Conservation (phyloP, 257 asterid genomes). For the Petunia secreta region DNA sequence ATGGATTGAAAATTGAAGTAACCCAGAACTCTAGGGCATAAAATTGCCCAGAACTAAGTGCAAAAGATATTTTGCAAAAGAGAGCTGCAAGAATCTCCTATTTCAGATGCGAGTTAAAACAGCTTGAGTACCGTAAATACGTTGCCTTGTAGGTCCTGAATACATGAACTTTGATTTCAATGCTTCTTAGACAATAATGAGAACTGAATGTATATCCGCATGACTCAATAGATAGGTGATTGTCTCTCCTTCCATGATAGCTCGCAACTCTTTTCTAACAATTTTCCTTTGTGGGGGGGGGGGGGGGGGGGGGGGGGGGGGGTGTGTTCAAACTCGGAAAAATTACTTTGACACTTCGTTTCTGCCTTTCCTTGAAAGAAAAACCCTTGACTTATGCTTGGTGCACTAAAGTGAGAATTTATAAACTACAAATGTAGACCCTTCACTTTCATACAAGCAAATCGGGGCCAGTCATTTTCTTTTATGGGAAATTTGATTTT, state of each 20-base stretch:
- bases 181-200: no score
- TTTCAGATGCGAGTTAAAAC: no score
- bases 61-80: no score
- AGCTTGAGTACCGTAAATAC: no score
- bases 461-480: not conserved
- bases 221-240: not conserved
- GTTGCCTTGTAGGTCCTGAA: no score
- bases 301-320: no score
- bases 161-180: no score
- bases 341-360: not conserved
- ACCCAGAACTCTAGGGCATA: no score
- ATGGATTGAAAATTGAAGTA: no score
- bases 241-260: constrained; percentile 5
- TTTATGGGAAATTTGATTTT: not conserved
- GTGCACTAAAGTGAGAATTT: not conserved
- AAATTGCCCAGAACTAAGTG: no score
- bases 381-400: constrained; percentile 11
- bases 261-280: not conserved
- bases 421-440: not conserved
- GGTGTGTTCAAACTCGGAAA: not conserved
- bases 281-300: not conserved
- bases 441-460: not conserved
- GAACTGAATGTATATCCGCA: not conserved
- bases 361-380: constrained; percentile 1
- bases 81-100: no score